A percentile compares a stretch with the other conserved stretches of the same genome.
These are phyloP conservation scores for Blattamonas nauphoetae DNA, from an alignment of 78 protist genomes.

Conservation along the genomic window DNA sequence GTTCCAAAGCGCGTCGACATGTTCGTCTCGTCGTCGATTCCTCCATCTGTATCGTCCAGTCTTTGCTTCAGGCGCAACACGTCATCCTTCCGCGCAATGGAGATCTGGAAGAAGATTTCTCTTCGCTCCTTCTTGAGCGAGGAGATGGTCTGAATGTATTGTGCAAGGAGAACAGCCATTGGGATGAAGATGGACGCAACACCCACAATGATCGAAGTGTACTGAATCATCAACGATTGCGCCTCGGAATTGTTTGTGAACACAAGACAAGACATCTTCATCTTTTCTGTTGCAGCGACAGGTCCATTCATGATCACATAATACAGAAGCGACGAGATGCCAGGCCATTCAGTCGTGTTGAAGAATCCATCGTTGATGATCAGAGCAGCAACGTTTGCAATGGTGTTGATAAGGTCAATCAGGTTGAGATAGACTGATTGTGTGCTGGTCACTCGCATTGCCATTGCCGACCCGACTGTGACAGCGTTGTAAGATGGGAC, in stretches of 20 bases:
- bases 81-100: neutral
- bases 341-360: neutral
- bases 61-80: neutral
- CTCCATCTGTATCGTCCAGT: neutral
- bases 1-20: too few species aligned
- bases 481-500: too few species aligned
- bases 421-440: too few species aligned
- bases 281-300: neutral
- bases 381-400: neutral
- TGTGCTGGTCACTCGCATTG: too few species aligned
- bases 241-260: neutral
- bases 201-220: neutral
- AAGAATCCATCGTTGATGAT: too few species aligned
- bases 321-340: neutral
- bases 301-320: neutral
- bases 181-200: neutral
- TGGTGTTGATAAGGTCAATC: neutral
- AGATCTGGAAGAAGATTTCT: neutral
- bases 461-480: too few species aligned
- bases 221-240: neutral
- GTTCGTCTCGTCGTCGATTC: neutral
- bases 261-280: neutral
- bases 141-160: neutral
- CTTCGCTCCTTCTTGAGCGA: neutral
- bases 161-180: neutral